Percentiles rank a stretch among this genome's conserved stretches.
phyloP scores from a whole-genome alignment of 192 early-diverging fungal species.

The Haplosporangium gracile region DNA sequence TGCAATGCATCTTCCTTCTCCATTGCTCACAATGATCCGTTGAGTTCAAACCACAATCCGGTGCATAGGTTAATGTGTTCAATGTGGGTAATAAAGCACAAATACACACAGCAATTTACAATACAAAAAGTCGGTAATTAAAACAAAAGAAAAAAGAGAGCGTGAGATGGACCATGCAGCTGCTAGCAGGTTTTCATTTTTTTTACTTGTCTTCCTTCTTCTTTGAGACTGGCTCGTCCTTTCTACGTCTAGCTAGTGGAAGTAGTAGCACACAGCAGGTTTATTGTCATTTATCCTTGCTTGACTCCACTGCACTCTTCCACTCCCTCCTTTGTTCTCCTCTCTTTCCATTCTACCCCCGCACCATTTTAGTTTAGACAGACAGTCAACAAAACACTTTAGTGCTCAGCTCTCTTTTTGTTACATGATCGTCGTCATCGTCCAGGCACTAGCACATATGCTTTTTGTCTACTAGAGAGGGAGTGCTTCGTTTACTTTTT shows the following conservation, averaged over 20 bases:
- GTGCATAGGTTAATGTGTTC: not conserved
- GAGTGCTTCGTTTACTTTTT: not conserved
- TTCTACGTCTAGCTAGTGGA: not conserved
- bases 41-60: conserved; percentile 1
- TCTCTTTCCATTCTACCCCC: not conserved
- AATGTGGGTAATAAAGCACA: not conserved
- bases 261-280: not conserved
- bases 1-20: not conserved
- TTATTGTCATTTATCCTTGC: not conserved
- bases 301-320: not conserved
- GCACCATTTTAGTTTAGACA: not conserved
- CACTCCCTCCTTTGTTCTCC: not conserved
- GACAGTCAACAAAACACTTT: not conserved
- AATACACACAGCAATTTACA: not conserved
- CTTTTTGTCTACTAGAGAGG: not conserved
- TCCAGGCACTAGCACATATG: not conserved
- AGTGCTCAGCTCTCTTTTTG: not conserved
- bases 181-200: not conserved
- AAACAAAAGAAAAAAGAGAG: not conserved
- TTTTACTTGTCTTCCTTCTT: not conserved
- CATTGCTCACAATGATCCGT: not conserved
- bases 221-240: no score
- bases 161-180: not conserved
- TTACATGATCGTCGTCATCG: conserved; percentile 6
- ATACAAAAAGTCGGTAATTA: not conserved